Conservation (phyloP, 2,329 filamentous ascomycete genomes). For the Talaromyces sp. region DNA sequence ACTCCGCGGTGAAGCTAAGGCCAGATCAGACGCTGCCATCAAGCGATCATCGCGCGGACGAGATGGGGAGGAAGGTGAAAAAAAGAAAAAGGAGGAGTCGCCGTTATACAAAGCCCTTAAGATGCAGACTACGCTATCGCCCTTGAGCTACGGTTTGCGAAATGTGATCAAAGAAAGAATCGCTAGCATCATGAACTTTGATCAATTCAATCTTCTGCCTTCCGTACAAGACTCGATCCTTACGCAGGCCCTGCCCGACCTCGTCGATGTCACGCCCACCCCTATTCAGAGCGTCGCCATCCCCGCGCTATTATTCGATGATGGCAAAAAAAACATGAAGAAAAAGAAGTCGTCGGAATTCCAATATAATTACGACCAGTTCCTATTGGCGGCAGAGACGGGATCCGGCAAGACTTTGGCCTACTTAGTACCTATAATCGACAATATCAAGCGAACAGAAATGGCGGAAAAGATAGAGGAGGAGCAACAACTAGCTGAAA, state of each 20-base stretch:
- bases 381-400: constrained; percentile 89
- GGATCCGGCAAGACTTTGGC: constrained; percentile 96
- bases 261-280: constrained; percentile 75
- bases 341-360: constrained; percentile 30
- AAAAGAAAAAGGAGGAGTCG: constrained; percentile 49
- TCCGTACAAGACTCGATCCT: constrained; percentile 66
- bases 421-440: constrained; percentile 79
- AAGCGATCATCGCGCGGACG: constrained; percentile 39
- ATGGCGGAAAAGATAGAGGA: constrained; percentile 61
- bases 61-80: constrained; percentile 35
- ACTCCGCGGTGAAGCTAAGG: constrained; percentile 40
- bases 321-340: constrained; percentile 30
- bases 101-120: constrained; percentile 76
- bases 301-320: constrained; percentile 68
- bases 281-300: constrained; percentile 88
- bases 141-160: constrained; percentile 70
- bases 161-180: constrained; percentile 60
- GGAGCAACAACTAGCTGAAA: constrained; percentile 51
- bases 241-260: constrained; percentile 68
- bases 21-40: constrained; percentile 40
- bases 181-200: constrained; percentile 70
- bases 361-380: constrained; percentile 58
- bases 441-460: constrained; percentile 79
- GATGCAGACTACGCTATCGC: constrained; percentile 80
- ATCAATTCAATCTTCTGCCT: constrained; percentile 73